Evolutionary conservation across 306 rosid genomes (phyloP).

Genomic region (Begonia fuchsioides): DNA sequence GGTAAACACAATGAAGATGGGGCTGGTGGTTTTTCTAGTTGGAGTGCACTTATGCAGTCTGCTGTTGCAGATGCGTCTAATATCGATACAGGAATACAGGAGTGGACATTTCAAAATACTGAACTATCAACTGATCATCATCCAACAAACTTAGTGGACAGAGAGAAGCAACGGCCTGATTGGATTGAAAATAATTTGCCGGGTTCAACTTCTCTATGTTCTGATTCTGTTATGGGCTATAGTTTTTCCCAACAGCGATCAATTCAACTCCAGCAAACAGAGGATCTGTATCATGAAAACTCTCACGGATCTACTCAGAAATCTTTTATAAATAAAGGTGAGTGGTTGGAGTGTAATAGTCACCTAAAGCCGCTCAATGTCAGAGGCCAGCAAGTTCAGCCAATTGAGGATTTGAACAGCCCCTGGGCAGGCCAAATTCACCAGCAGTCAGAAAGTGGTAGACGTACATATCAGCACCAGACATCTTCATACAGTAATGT

Average conservation of each 20-base stretch:
- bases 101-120: constrained; percentile 47
- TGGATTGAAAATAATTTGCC: constrained; percentile 39
- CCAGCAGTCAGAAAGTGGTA: constrained; percentile 18
- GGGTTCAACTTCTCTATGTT: constrained; percentile 25
- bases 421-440: constrained; percentile 23
- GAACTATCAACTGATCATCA: constrained; percentile 38
- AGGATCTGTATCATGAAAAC: constrained; percentile 18
- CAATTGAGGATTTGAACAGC: constrained; percentile 16
- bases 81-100: constrained; percentile 42
- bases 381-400: constrained; percentile 18
- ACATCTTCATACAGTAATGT: constrained; percentile 12
- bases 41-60: constrained; percentile 61
- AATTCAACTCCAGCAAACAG: constrained; percentile 19
- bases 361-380: constrained; percentile 12
- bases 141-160: constrained; percentile 32
- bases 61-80: constrained; percentile 58
- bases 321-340: constrained; percentile 14
- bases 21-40: constrained; percentile 29
- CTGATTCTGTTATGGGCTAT: constrained; percentile 29
- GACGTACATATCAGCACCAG: constrained; percentile 16
- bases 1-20: constrained; percentile 18
- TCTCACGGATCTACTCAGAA: constrained; percentile 26
- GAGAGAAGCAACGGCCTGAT: constrained; percentile 30
- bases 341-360: constrained; percentile 24
- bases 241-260: constrained; percentile 15